Base-by-base conservation (phyloP, 2,329 filamentous ascomycete species). In the Trichoderma hamatum region DNA sequence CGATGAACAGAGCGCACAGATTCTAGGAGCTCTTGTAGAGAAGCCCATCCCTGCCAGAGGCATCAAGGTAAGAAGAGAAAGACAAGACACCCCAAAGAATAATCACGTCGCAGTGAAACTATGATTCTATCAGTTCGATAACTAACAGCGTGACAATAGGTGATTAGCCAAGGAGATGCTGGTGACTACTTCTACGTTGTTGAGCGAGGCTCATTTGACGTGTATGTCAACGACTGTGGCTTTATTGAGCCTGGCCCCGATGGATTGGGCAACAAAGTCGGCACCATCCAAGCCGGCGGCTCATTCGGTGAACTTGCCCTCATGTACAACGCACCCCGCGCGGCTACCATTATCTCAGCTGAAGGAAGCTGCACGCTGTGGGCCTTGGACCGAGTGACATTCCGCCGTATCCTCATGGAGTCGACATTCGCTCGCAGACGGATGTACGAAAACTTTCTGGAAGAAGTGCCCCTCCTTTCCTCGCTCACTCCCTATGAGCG, bases 121-220 rank as follows among this genome's bases (percentile, higher is more conserved):
- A 5, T 30, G 30, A 30, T 32, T 70, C n/a, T 55, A 16, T 34
- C 16, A n/a, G n/a, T 43, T 46, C 39, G 28, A n/a, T 32, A 30
- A 16, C 72, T 81, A 68, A 79, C 76, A 71, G 36, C 1, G 49
- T n/a, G 6, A 7, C 49, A 61, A 52, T 86, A 97, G 86, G 93
- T 99, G 69, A 98, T 99, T 73, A 91, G 90, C 61, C 96, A 99
- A 83, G 96, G 96, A 67, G 96, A 98, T 76, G 91, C 94, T 0
- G 96, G 96, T 54, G 96, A 99, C 81, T 98, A 92, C 83, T 99
- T 99, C 82, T 99, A 99, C 79, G 90, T 99, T 30, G 94, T 98
- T 21, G 96, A 99, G 79, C 92, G 90, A 72, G 96, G 96, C 51
- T 85, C 86, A 26, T 98, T 98, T 76, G 93, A 97, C 75, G 91